Evolutionary conservation across 192 early-diverging fungal genomes (phyloP).

Genomic region (Coemansia pectinata): DNA sequence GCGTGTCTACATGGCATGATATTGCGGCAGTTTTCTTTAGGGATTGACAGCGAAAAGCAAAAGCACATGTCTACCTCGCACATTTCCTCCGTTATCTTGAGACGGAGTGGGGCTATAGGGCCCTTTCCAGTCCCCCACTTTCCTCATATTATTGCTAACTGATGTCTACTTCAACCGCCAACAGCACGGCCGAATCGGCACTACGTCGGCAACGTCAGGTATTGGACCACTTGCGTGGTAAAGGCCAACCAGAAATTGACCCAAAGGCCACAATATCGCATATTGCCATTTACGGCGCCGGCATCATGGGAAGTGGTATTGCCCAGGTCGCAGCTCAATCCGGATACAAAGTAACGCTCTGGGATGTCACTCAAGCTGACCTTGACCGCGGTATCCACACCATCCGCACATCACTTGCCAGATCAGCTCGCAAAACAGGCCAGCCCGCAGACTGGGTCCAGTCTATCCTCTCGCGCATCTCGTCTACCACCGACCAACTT

Average conservation of each 20-base stretch:
- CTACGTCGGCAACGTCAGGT: slow-evolving; percentile 18
- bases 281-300: slow-evolving; percentile 79
- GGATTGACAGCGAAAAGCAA: background rate
- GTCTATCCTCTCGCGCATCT: slow-evolving; percentile 64
- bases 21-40: background rate
- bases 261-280: slow-evolving; percentile 58
- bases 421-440: slow-evolving; percentile 80
- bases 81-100: background rate
- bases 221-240: slow-evolving; percentile 5
- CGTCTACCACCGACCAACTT: slow-evolving; percentile 63
- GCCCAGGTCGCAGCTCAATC: slow-evolving; percentile 81
- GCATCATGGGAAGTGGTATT: slow-evolving; percentile 81
- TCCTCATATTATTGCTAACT: background rate
- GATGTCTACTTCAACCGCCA: background rate
- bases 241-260: background rate
- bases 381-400: slow-evolving; percentile 75
- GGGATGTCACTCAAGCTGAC: slow-evolving; percentile 69
- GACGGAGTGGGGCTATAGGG: background rate
- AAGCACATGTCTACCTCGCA: background rate
- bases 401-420: slow-evolving; percentile 71
- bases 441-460: slow-evolving; percentile 70
- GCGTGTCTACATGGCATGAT: background rate
- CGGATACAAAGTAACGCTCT: slow-evolving; percentile 75
- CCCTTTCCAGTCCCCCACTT: background rate
- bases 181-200: background rate